Percentiles rank a stretch among this genome's conserved stretches.
Conservation (phyloP, 768 basidiomycete species). For the Boletus eberwhitei region DNA sequence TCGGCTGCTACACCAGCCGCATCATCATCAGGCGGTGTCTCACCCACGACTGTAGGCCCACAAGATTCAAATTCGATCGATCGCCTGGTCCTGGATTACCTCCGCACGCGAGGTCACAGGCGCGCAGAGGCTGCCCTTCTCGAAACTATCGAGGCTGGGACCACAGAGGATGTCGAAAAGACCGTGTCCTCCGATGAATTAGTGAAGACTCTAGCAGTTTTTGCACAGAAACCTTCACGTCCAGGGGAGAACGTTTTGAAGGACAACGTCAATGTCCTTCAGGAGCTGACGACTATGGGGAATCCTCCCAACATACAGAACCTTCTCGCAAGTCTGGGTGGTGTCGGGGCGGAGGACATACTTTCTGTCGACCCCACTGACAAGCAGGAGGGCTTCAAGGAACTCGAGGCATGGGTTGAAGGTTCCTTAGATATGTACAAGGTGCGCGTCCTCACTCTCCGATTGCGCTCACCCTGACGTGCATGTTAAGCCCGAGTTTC, state of each 20-base stretch:
- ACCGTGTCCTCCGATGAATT: constrained; percentile 48
- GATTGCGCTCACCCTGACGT: constrained; percentile 8
- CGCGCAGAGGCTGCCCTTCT: constrained; percentile 41
- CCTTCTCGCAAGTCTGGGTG: constrained; percentile 72
- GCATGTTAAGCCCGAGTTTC: constrained; percentile 75
- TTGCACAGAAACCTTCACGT: constrained; percentile 62
- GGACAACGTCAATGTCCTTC: constrained; percentile 60
- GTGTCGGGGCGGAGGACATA: constrained; percentile 79
- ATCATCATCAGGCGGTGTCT: constrained; percentile 33
- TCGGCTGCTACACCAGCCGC: constrained; percentile 32
- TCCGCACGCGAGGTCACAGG: constrained; percentile 45
- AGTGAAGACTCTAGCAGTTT: constrained; percentile 59
- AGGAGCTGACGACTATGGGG: constrained; percentile 65
- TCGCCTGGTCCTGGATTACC: constrained; percentile 46
- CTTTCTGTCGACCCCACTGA: constrained; percentile 79
- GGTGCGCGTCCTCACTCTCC: constrained; percentile 40
- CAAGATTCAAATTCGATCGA: constrained; percentile 36
- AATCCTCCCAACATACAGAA: constrained; percentile 72
- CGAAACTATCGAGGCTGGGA: constrained; percentile 36
- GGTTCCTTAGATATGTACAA: constrained; percentile 90
- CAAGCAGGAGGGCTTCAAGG: constrained; percentile 80
- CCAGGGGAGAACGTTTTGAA: constrained; percentile 71
- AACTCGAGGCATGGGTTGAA: constrained; percentile 86
- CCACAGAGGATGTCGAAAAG: constrained; percentile 36
- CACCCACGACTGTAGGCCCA: constrained; percentile 26